These are phyloP conservation scores for Apophysomyces variabilis DNA, from an alignment of 371 early-diverging fungal genomes.

Conservation along the genomic window DNA sequence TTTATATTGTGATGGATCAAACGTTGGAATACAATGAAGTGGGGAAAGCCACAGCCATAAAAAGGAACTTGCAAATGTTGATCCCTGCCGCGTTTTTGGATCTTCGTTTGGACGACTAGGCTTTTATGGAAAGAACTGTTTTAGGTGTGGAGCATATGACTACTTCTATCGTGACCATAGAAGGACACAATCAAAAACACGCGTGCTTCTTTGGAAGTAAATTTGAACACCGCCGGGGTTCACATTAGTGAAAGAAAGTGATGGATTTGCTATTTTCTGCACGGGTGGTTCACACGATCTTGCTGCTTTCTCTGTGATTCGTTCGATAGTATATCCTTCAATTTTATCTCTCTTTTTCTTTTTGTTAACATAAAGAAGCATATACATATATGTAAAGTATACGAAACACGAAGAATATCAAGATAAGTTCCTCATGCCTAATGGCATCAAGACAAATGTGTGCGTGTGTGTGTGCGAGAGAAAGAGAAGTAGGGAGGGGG, in stretches of 20 bases:
- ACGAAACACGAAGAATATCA: too few species aligned
- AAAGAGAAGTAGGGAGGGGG: not conserved
- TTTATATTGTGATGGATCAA: too few species aligned
- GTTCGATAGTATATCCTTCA: not conserved
- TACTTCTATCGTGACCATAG: not conserved
- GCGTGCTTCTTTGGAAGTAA: not conserved
- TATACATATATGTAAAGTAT: not conserved
- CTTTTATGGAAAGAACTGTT: too few species aligned
- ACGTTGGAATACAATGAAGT: too few species aligned
- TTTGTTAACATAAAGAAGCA: not conserved
- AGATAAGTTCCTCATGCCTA: too few species aligned
- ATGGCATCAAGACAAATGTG: too few species aligned
- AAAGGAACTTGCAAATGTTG: too few species aligned
- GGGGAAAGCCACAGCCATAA: too few species aligned
- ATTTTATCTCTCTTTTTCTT: not conserved
- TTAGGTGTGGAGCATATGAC: not conserved
- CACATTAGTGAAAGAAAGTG: not conserved
- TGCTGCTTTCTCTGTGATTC: not conserved
- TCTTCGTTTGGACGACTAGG: too few species aligned
- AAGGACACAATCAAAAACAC: not conserved
- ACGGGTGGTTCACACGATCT: conserved; percentile 5
- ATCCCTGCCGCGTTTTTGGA: too few species aligned
- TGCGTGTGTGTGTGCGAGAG: too few species aligned
- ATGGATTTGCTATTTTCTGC: not conserved
- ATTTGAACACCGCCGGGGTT: conserved; percentile 2